Conservation (phyloP, 2,329 filamentous ascomycete genomes). For the Penicillium olsonii region DNA sequence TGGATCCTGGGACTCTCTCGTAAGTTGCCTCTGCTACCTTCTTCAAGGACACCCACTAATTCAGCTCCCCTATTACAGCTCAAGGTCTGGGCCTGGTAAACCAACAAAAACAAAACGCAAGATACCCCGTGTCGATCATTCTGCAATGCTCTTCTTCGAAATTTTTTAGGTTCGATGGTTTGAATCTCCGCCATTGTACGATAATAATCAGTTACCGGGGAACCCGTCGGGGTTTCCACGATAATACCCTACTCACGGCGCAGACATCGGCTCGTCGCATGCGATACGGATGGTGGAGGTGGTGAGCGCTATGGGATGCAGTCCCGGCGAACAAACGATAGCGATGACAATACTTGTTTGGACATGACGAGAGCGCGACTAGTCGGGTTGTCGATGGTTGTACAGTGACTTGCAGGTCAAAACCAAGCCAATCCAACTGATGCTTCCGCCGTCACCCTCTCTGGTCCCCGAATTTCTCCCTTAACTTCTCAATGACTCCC, state of each 20-base stretch:
- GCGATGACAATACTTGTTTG: conserved; percentile 27
- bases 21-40: conserved; percentile 55
- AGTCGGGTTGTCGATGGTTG: conserved; percentile 14
- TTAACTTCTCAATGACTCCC: conserved; percentile 23
- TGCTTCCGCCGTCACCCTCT: conserved; percentile 8
- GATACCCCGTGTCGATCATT: conserved; percentile 40
- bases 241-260: conserved; percentile 32
- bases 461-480: conserved; percentile 15
- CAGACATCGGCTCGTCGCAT: conserved; percentile 24
- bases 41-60: conserved; percentile 10
- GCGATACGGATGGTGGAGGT: conserved; percentile 26
- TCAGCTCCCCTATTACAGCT: conserved; percentile 54
- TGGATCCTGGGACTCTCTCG: conserved; percentile 98
- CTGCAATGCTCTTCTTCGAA: conserved; percentile 39
- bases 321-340: conserved; percentile 28
- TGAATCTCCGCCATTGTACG: conserved; percentile 44
- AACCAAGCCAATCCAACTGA: conserved; percentile 5
- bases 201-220: conserved; percentile 46
- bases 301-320: conserved; percentile 17
- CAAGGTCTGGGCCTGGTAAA: conserved; percentile 83
- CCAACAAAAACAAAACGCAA: conserved; percentile 28
- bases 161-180: conserved; percentile 35
- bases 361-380: conserved; percentile 22
- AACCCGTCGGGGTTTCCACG: conserved; percentile 26
- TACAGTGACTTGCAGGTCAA: conserved; percentile 10